Evolutionary conservation across 2,329 filamentous ascomycete genomes (phyloP).

Genomic region (Aspergillus sp.): DNA sequence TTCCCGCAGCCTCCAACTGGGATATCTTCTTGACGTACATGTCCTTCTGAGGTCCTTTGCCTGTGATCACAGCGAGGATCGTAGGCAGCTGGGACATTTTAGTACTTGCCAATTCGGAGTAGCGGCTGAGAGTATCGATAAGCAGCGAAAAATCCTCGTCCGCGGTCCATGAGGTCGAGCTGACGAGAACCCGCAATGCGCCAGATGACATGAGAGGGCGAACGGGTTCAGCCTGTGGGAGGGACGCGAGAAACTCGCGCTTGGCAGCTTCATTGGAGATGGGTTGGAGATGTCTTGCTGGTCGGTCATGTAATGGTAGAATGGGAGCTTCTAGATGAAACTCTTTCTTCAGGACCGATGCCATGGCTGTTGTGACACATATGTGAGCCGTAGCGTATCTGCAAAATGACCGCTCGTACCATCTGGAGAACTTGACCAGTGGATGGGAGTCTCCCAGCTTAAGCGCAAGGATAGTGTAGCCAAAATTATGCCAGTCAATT

Average conservation of each 20-base stretch:
- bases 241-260: conserved; percentile 59
- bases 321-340: conserved; percentile 67
- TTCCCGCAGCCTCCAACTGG: conserved; percentile 58
- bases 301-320: conserved; percentile 79
- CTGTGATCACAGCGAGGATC: conserved; percentile 88
- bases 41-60: conserved; percentile 82
- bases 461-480: conserved; percentile 82
- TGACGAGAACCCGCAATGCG: conserved; percentile 71
- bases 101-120: conserved; percentile 57
- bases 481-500: conserved; percentile 99
- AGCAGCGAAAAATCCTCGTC: conserved; percentile 93
- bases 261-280: conserved; percentile 52
- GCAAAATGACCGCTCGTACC: conserved; percentile 74
- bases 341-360: conserved; percentile 64
- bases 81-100: conserved; percentile 54
- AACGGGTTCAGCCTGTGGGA: conserved; percentile 64
- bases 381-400: conserved; percentile 71
- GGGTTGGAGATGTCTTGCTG: conserved; percentile 78
- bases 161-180: conserved; percentile 94
- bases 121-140: conserved; percentile 75
- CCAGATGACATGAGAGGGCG: conserved; percentile 60
- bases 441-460: conserved; percentile 65
- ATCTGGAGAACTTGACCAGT: conserved; percentile 72
- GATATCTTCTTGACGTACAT: conserved; percentile 69
- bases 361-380: conserved; percentile 89